Conservation (phyloP, 2,329 filamentous ascomycete genomes). For the Penicillium glabrum region DNA sequence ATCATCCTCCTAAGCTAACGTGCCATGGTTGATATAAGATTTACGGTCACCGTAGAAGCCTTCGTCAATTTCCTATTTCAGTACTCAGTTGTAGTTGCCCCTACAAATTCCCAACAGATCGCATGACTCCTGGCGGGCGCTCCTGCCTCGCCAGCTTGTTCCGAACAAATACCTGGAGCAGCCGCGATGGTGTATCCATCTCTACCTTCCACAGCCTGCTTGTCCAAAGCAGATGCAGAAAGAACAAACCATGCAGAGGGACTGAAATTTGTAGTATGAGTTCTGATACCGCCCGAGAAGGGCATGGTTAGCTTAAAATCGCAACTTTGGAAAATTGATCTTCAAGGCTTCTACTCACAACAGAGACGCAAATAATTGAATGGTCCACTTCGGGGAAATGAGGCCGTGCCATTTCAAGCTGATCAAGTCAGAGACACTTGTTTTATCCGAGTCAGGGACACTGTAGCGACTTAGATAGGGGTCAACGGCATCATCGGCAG, state of each 20-base stretch:
- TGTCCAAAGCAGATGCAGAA: slow-evolving; percentile 32
- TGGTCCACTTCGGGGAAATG: slow-evolving; percentile 41
- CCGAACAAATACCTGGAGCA: slow-evolving; percentile 13
- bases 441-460: slow-evolving; percentile 33
- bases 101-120: slow-evolving; percentile 44
- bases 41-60: neutral
- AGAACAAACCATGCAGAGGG: slow-evolving; percentile 36
- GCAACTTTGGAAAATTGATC: neutral
- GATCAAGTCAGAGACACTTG: slow-evolving; percentile 29
- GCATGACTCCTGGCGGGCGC: slow-evolving; percentile 15
- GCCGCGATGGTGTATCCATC: slow-evolving; percentile 39
- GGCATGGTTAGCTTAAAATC: slow-evolving; percentile 10
- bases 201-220: slow-evolving; percentile 38
- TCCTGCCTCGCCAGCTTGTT: slow-evolving; percentile 2
- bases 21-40: neutral
- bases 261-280: slow-evolving; percentile 5
- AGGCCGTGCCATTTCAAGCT: slow-evolving; percentile 46
- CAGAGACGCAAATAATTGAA: slow-evolving; percentile 33
- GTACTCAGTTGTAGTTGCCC: slow-evolving; percentile 23
- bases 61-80: neutral
- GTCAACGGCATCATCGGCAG: slow-evolving; percentile 39
- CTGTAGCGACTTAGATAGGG: slow-evolving; percentile 46
- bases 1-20: neutral
- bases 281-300: slow-evolving; percentile 17
- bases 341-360: slow-evolving; percentile 32